These are phyloP conservation scores for Tetrahymena elliotti DNA, from an alignment of 73 alveolate species.

Conservation along the genomic window DNA sequence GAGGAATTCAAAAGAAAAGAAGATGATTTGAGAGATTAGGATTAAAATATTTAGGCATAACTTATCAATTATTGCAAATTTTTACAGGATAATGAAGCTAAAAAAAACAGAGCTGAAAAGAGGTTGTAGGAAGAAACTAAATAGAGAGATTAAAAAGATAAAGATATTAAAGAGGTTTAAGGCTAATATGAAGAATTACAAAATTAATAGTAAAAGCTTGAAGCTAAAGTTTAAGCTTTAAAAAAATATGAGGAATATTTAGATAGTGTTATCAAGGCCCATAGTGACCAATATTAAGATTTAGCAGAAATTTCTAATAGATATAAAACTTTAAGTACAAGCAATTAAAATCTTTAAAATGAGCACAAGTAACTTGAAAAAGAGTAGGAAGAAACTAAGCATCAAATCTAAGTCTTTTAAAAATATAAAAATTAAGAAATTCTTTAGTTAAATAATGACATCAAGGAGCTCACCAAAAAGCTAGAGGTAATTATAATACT, in stretches of 20 bases:
- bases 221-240: slow-evolving; percentile 51
- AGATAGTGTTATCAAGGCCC: slow-evolving; percentile 60
- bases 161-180: slow-evolving; percentile 30
- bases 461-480: slow-evolving; percentile 47
- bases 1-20: slow-evolving; percentile 58
- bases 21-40: slow-evolving; percentile 51
- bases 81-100: slow-evolving; percentile 73
- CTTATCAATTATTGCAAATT: slow-evolving; percentile 70
- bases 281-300: slow-evolving; percentile 75
- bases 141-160: slow-evolving; percentile 18
- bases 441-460: slow-evolving; percentile 58
- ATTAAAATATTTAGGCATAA: slow-evolving; percentile 52
- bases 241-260: slow-evolving; percentile 73
- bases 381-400: slow-evolving; percentile 58
- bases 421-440: slow-evolving; percentile 59
- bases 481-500: not conserved
- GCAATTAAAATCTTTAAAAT: slow-evolving; percentile 51
- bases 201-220: slow-evolving; percentile 18
- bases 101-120: slow-evolving; percentile 64
- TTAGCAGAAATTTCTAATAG: slow-evolving; percentile 61
- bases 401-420: slow-evolving; percentile 35
- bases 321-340: slow-evolving; percentile 54
- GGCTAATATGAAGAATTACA: slow-evolving; percentile 18
- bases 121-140: slow-evolving; percentile 54
- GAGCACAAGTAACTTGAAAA: slow-evolving; percentile 50